Evolutionary conservation across 768 basidiomycete genomes (phyloP).

Genomic region (Chalciporus chontae): DNA sequence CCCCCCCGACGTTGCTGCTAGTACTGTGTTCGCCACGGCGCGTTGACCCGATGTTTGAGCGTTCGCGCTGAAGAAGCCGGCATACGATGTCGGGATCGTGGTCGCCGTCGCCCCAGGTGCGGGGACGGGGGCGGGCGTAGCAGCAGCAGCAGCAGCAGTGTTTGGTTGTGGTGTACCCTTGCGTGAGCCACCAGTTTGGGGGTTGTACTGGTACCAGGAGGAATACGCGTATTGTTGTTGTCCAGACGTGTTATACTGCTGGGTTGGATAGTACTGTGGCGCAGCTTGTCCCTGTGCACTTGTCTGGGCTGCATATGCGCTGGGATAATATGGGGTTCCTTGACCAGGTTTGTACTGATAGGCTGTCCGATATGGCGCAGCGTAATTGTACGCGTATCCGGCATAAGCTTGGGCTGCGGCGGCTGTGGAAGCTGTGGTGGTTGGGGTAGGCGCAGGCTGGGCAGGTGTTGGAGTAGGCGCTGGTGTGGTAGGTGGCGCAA

Average conservation of each 20-base stretch:
- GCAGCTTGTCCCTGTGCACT: slow-evolving; percentile 25
- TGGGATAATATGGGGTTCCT: slow-evolving; percentile 30
- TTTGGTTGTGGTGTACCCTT: slow-evolving; percentile 44
- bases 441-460: slow-evolving; percentile 20
- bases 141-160: slow-evolving; percentile 27
- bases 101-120: slow-evolving; percentile 25
- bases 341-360: slow-evolving; percentile 40
- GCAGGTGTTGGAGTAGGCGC: slow-evolving; percentile 33
- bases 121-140: too few relatives aligned
- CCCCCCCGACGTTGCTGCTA: slow-evolving; percentile 23
- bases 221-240: slow-evolving; percentile 42
- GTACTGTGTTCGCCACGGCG: slow-evolving; percentile 55
- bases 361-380: slow-evolving; percentile 28
- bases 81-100: slow-evolving; percentile 36
- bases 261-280: slow-evolving; percentile 35
- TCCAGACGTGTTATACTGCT: slow-evolving; percentile 33
- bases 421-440: slow-evolving; percentile 23
- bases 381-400: slow-evolving; percentile 36
- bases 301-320: slow-evolving; percentile 24
- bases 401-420: slow-evolving; percentile 28
- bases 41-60: slow-evolving; percentile 38
- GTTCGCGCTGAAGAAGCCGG: slow-evolving; percentile 36
- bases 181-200: slow-evolving; percentile 34
- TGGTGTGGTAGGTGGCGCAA: slow-evolving; percentile 32
- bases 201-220: slow-evolving; percentile 44